These are phyloP conservation scores for Carex cristatella DNA, from an alignment of 176 grass and related monocot genomes.

Conservation along the genomic window DNA sequence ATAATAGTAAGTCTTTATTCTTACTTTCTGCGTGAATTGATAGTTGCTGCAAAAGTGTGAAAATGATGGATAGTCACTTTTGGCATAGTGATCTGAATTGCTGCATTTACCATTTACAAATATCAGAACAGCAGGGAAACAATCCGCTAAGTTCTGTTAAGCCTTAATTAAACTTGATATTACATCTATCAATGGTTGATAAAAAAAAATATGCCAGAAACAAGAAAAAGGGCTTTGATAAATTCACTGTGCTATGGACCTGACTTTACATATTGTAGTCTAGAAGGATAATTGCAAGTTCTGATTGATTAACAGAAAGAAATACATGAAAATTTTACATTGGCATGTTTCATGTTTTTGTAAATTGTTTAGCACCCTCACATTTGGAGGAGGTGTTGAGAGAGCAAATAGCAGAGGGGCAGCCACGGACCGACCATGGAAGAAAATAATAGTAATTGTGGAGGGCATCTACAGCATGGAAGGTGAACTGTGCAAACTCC, in stretches of 20 bases:
- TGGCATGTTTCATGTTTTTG: neutral
- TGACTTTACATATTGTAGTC: neutral
- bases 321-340: neutral
- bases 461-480: conserved; percentile 95
- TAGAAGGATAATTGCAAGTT: neutral
- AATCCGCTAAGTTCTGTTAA: neutral
- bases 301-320: neutral
- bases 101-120: neutral
- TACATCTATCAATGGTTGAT: neutral
- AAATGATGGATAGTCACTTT: neutral
- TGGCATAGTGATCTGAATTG: neutral
- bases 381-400: conserved; percentile 82
- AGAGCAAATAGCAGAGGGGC: conserved; percentile 73
- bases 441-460: conserved; percentile 87
- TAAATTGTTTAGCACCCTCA: conserved; percentile 44
- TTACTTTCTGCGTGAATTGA: neutral
- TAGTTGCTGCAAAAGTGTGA: neutral
- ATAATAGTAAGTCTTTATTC: conserved; percentile 48
- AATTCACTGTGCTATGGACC: neutral
- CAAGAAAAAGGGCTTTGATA: neutral
- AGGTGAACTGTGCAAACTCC: conserved; percentile 81
- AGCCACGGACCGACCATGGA: conserved; percentile 76
- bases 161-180: neutral
- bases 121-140: neutral
- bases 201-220: neutral